Base-by-base conservation (phyloP, 352 stramenopile species). In the Blastocystis sp. region DNA sequence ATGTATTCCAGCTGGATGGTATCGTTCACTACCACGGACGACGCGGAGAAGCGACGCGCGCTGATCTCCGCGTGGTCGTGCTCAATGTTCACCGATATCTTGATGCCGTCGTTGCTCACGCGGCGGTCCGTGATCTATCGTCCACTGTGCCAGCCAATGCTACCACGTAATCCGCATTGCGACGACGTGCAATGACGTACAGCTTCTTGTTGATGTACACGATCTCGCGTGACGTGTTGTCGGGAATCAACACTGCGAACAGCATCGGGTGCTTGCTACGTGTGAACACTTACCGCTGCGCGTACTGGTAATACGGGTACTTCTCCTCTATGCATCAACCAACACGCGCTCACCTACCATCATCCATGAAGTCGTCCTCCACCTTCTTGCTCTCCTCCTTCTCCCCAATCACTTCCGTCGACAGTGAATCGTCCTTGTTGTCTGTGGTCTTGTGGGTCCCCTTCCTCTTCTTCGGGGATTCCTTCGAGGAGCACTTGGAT, bases 21-120 rank as follows among this genome's bases (percentile, higher is more conserved):
- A 34, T 81, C 69, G 53, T 81, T 81, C 69, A 81, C 69, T 1
- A 65, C 3, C 2, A 81, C 69, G 6, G 46, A 32, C 49, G 69
- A 81, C 4, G 69, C 24, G 14, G 69, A 81, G 34, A 63, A 81
- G n/a, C 69, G 69, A 2, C 69, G 69, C n/a, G 51, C 34, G 32
- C n/a, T 36, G 24, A 81, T 81, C 69, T 81, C 69, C 42, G 69
- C 69, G n/a, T 64, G 69, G 40, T 81, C 69, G 53, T 63, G 63
- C 14, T 81, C 69, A 8, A 81, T 46, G 32, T 61, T 81, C 36
- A 81, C 69, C 27, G 69, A 64, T 14, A 81, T 61, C 36, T 64
- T 61, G 46, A 81, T 81, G n/a, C 69, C 69, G 40, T 81, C 69
- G 36, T 48, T 65, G n/a, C 44, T 64, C 4, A 81, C 34, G 21